Conservation (phyloP, 495 filamentous ascomycete genomes). For the Hypoxylon cercidicola region DNA sequence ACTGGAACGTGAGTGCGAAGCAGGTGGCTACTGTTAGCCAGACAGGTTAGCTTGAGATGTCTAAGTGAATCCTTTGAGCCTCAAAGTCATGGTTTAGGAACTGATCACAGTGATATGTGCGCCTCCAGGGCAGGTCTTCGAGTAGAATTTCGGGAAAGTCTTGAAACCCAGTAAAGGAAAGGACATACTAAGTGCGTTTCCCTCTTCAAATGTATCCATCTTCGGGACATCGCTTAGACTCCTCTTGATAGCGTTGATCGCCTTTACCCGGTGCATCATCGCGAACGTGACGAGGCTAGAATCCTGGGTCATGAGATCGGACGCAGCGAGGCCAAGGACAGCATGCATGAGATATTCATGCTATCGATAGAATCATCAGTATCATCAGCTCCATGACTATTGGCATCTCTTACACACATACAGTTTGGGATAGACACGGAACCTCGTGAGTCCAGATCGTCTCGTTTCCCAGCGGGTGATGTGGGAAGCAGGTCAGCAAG, state of each 20-base stretch:
- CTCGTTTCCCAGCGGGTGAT: conserved; percentile 69
- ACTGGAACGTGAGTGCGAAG: conserved; percentile 69
- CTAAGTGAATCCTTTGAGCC: background rate
- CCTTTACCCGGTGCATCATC: conserved; percentile 65
- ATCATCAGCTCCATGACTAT: background rate
- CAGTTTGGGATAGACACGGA: conserved; percentile 66
- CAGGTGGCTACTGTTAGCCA: conserved; percentile 62
- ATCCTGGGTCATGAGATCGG: conserved; percentile 57
- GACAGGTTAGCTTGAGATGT: conserved; percentile 23
- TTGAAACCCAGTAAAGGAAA: background rate
- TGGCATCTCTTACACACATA: conserved; percentile 38
- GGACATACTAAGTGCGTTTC: conserved; percentile 52
- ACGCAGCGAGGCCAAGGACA: conserved; percentile 67
- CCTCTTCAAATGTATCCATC: conserved; percentile 51
- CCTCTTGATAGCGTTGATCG: conserved; percentile 64
- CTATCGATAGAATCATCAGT: conserved; percentile 38
- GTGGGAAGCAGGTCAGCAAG: conserved; percentile 64
- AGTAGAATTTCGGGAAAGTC: background rate
- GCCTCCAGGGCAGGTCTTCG: too few relatives aligned
- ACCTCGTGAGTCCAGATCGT: conserved; percentile 67
- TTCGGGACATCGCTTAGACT: conserved; percentile 51
- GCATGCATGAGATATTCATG: conserved; percentile 68
- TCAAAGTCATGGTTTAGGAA: too few relatives aligned
- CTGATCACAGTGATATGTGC: too few relatives aligned
- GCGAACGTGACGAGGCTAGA: conserved; percentile 51